These are phyloP conservation scores for Rhizopus delemar DNA, from an alignment of 371 early-diverging fungal species.

Conservation along the genomic window DNA sequence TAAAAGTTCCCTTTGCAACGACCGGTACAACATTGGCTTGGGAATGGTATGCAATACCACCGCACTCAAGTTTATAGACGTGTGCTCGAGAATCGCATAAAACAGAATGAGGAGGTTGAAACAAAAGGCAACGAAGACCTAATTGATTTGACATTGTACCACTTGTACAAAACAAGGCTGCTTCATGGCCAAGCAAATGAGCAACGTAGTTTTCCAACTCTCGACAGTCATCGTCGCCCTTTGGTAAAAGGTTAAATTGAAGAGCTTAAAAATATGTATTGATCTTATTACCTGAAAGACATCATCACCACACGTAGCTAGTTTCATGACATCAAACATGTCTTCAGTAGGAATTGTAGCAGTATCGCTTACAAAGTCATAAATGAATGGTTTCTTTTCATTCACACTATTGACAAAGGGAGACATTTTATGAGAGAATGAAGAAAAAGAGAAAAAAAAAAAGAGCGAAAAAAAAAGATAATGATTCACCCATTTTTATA, in stretches of 20 bases:
- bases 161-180: constrained; percentile 78
- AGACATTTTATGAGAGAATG: constrained; percentile 16
- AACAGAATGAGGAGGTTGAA: constrained; percentile 79
- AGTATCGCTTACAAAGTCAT: constrained; percentile 66
- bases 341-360: constrained; percentile 82
- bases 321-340: constrained; percentile 81
- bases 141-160: constrained; percentile 88
- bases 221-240: constrained; percentile 32
- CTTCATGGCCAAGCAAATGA: constrained; percentile 74
- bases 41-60: constrained; percentile 81
- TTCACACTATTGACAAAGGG: constrained; percentile 14
- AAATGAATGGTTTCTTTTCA: constrained; percentile 23
- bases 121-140: constrained; percentile 73
- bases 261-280: not conserved
- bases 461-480: not conserved
- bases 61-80: constrained; percentile 77
- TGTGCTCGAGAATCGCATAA: constrained; percentile 80
- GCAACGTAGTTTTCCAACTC: constrained; percentile 72
- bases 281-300: constrained; percentile 64
- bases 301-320: constrained; percentile 82
- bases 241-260: not conserved
- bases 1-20: constrained; percentile 57
- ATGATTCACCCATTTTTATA: not conserved
- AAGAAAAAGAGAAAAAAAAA: not conserved
- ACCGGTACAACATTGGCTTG: constrained; percentile 75